Evolutionary conservation across 2,329 filamentous ascomycete species (phyloP).

Genomic region (Gnomoniopsis smithogilvyi): DNA sequence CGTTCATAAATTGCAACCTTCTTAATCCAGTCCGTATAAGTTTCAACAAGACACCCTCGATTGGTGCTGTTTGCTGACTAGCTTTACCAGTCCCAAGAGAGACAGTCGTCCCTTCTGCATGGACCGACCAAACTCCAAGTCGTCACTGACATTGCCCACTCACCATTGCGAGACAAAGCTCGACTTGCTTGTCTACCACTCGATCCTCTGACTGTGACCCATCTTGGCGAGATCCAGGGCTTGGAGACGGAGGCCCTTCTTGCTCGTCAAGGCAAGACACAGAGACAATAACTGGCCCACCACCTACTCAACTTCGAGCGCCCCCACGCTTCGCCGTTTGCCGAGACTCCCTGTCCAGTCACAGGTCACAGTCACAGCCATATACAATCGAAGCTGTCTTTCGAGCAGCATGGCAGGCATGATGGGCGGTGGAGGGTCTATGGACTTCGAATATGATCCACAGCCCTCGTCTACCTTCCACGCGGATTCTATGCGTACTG

Average conservation of each 20-base stretch:
- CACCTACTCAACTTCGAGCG: neutral
- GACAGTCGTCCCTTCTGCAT: neutral
- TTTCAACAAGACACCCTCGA: no score
- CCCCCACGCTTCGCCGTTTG: neutral
- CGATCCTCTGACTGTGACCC: neutral
- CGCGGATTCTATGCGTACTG: neutral
- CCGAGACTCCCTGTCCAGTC: neutral
- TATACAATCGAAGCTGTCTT: neutral
- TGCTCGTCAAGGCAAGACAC: neutral
- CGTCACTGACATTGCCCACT: neutral
- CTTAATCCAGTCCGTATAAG: neutral
- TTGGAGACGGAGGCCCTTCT: no score
- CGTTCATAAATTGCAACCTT: neutral
- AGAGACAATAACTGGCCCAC: neutral
- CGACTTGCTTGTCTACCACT: neutral
- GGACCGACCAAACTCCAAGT: neutral
- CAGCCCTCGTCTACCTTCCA: neutral
- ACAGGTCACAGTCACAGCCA: neutral
- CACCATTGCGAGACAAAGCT: neutral
- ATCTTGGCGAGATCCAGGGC: neutral
- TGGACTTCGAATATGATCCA: neutral
- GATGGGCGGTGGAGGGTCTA: neutral
- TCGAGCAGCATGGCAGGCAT: neutral
- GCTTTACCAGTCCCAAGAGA: neutral
- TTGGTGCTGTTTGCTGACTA: no score